phyloP scores from a whole-genome alignment of 106 monocot species.

The Alisma plantagoaquatica region DNA sequence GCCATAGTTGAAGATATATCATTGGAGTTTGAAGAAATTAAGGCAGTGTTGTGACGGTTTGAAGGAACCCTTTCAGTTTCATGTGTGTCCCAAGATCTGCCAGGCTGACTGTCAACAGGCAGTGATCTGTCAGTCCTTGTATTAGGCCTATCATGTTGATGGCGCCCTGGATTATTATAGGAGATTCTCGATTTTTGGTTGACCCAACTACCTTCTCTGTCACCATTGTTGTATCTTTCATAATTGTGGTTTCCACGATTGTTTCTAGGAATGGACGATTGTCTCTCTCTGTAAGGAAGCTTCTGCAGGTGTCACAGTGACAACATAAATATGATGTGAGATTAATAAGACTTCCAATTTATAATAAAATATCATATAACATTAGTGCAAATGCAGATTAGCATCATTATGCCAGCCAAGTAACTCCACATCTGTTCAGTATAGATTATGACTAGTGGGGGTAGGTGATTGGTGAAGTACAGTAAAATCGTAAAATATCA shows the following conservation, averaged over 20 bases:
- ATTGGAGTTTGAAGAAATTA: constrained; percentile 15
- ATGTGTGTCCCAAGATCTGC: too few relatives aligned
- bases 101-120: constrained; percentile 27
- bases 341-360: not conserved
- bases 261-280: constrained; percentile 2
- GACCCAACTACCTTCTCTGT: constrained; percentile 23
- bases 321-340: too few relatives aligned
- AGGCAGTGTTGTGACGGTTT: constrained; percentile 17
- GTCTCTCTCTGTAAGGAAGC: constrained; percentile 20
- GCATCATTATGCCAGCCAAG: not conserved
- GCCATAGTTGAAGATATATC: constrained; percentile 20
- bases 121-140: constrained; percentile 21
- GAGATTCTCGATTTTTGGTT: constrained; percentile 33
- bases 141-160: constrained; percentile 30
- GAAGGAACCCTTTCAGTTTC: constrained; percentile 22
- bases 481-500: too few relatives aligned
- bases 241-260: constrained; percentile 8
- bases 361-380: not conserved
- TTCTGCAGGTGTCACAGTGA: constrained; percentile 55
- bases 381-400: not conserved
- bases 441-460: not conserved
- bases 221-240: constrained; percentile 5
- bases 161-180: constrained; percentile 26
- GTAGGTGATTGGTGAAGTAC: not conserved
- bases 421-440: not conserved